phyloP scores from a whole-genome alignment of 1,284 basidiomycete species.

The Somion occarium region DNA sequence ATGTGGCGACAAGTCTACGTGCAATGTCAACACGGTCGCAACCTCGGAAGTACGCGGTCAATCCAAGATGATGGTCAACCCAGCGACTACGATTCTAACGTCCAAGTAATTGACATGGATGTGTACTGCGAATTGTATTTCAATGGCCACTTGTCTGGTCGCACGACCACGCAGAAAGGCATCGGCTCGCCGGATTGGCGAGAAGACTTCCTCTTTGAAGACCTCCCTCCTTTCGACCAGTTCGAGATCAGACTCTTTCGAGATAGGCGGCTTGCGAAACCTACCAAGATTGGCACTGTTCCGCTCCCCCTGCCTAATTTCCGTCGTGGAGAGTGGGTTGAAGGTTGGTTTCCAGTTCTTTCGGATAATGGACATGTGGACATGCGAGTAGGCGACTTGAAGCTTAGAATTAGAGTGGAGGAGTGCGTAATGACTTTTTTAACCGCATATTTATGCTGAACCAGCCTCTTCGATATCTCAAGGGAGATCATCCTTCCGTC shows the following conservation, averaged over 20 bases:
- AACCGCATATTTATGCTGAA: constrained; percentile 4
- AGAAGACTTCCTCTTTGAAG: constrained; percentile 68
- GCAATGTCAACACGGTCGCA: constrained; percentile 63
- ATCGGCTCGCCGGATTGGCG: constrained; percentile 70
- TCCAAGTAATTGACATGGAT: constrained; percentile 53
- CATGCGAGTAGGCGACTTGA: constrained; percentile 67
- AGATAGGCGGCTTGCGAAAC: constrained; percentile 60
- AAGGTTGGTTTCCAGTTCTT: constrained; percentile 81
- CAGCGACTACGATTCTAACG: constrained; percentile 12
- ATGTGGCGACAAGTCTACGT: constrained; percentile 82
- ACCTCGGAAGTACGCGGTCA: constrained; percentile 42
- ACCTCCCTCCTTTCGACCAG: constrained; percentile 66
- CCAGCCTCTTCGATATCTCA: too few species aligned
- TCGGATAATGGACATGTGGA: constrained; percentile 42
- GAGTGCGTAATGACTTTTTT: constrained; percentile 51
- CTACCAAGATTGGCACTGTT: constrained; percentile 54
- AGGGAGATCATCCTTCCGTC: constrained; percentile 75
- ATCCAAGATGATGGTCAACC: constrained; percentile 18
- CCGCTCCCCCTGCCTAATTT: constrained; percentile 65
- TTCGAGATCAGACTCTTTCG: constrained; percentile 61
- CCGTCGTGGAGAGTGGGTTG: constrained; percentile 63
- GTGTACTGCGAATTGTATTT: constrained; percentile 68
- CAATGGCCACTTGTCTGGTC: constrained; percentile 58
- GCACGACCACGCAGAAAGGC: constrained; percentile 68
- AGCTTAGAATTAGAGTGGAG: constrained; percentile 65